Evolutionary conservation across 2,329 filamentous ascomycete species (phyloP), one percentile per base, ranked within the genome.

Genomic region (Leptographium lundbergii): DNA sequence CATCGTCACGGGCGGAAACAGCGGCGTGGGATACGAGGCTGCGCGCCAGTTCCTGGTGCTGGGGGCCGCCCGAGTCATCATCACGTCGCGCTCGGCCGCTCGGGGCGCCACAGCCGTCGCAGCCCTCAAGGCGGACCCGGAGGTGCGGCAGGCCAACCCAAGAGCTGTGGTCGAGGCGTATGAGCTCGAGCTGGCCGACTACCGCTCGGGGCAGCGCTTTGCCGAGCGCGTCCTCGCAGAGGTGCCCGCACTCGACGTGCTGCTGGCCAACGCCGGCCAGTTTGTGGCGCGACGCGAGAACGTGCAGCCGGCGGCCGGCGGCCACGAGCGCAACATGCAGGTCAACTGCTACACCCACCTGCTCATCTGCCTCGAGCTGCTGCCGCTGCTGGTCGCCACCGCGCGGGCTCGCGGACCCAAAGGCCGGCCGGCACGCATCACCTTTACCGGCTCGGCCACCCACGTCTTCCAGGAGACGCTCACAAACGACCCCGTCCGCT

Each of bases 321-420:
- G 52, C 52, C 52, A 54, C 52, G 52, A 54, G 32, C 52, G 52
- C 52, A 54, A 24, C 52, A 54, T 54, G 52, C 52, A 54, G 52
- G 29, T 36, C 52, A 54, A 54, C 52, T n/a, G 17, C 29, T 54
- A 54, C n/a, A 54, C 52, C 17, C 52, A 54, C 17, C 27, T 54
- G 32, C 52, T 54, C 7, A 6, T 54, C 17, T 34, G 29, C 14
- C 52, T 54, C 29, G 52, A 34, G 29, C 52, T 54, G 27, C 52
- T 54, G 32, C 52, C 52, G 29, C 52, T 54, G 52, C 29, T 54
- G 7, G 29, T 22, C 7, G 52, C 52, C 19, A 54, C 52, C 1
- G 52, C 52, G 3, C 29, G 29, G 1, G 19, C 29, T n/a, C 29
- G 52, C 3, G 29, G 29, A 13, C 17, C 24, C 7, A 3, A 53